These are phyloP conservation scores for Trypanosoma rangeli DNA, from an alignment of 208 protist genomes.

Conservation along the genomic window DNA sequence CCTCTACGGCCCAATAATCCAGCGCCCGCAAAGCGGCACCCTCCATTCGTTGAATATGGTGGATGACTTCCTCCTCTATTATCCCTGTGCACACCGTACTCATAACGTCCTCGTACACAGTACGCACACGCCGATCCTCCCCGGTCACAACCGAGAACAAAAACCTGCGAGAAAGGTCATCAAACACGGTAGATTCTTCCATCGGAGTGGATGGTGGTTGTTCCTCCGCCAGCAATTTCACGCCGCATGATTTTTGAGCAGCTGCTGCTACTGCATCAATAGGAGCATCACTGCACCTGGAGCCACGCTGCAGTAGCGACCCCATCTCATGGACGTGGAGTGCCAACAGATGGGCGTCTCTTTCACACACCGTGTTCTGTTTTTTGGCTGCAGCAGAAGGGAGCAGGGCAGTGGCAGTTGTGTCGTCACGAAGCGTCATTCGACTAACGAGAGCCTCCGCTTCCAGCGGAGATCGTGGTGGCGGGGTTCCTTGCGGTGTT, in stretches of 20 bases:
- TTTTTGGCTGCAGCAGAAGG: neutral
- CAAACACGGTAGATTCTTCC: neutral
- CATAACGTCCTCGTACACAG: conserved; percentile 44
- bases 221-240: neutral
- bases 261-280: neutral
- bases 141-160: neutral
- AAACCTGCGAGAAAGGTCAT: neutral
- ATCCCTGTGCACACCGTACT: conserved; percentile 26
- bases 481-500: conserved; percentile 1
- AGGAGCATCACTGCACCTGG: neutral
- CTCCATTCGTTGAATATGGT: conserved; percentile 7
- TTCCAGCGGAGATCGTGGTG: neutral
- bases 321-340: neutral
- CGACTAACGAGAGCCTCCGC: neutral
- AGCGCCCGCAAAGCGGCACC: conserved; percentile 36
- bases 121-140: conserved; percentile 36
- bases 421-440: neutral
- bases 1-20: conserved; percentile 40
- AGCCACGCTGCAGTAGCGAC: neutral
- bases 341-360: conserved; percentile 1
- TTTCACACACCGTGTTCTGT: neutral
- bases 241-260: neutral
- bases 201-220: neutral
- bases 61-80: conserved; percentile 24
- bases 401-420: neutral